Evolutionary conservation across 2,329 filamentous ascomycete genomes (phyloP), one percentile per base, ranked within the genome.

Genomic region (Pseudocercospora macadamiae): DNA sequence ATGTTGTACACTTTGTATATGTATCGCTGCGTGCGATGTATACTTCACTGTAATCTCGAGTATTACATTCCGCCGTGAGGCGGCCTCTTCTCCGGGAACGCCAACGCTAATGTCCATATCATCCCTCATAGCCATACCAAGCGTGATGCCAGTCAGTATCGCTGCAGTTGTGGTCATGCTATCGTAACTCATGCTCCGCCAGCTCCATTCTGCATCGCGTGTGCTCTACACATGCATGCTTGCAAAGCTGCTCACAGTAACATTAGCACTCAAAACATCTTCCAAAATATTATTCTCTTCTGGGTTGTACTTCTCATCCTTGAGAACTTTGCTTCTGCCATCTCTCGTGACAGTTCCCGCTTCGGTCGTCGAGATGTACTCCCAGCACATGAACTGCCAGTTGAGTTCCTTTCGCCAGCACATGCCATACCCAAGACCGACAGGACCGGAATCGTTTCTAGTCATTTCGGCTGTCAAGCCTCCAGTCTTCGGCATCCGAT

Each of bases 331-430:
- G 60, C 52, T 57, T 56, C 51, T 56, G 57, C 57, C 60, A 57
- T 60, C 61, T 57, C 61, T 59, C 49, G 59, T 56, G 28, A 59
- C 62, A 51, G 62, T 64, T 42, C 64, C 64, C 49, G 64, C 59
- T 37, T 68, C 63, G 5, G 64, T 59, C 36, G 48, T 51, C 9
- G 64, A 57, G 9, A 67, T 67, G 59, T 71, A 91, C 73, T 92
- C 87, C 90, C 89, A 93, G 54, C 87, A 89, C 70, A 93, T 77
- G 73, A 93, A 83, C 74, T 89, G 91, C 90, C 90, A 93, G 77
- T 95, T 95, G 70, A 95, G 79, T 77, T 93, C 90, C 57, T 83
- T 82, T 51, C 85, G 80, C 85, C 85, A 88, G 73, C 86, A 86
- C 36, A 88, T 74, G 16, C 86, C 86, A 65, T 88, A 86, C 54